Evolutionary conservation across 1,139 yeast genomes (phyloP).

Genomic region (Suhomyces bokatorum): DNA sequence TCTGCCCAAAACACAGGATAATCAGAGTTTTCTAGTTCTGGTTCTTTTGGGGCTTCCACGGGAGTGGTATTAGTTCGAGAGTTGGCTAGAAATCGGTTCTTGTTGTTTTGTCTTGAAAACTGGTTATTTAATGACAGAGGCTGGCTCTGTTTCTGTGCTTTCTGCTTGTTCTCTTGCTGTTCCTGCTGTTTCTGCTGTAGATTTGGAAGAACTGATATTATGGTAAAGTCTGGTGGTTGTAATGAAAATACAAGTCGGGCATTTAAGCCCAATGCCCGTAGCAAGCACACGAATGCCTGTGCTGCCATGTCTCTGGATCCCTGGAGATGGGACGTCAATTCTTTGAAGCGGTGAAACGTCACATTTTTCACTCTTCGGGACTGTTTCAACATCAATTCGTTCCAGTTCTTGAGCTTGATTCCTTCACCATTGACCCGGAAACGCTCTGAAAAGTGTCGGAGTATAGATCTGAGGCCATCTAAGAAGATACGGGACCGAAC

Average conservation of each 20-base stretch:
- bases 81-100: conserved; percentile 3
- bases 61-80: not conserved
- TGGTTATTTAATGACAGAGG: not conserved
- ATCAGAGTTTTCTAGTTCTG: conserved; percentile 29
- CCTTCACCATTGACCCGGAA: conserved; percentile 54
- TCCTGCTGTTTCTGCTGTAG: conserved; percentile 5
- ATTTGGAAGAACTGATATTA: conserved; percentile 24
- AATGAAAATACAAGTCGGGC: conserved; percentile 78
- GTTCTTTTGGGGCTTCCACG: not conserved
- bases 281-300: conserved; percentile 80
- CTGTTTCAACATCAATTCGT: conserved; percentile 37
- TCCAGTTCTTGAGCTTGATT: conserved; percentile 59
- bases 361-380: conserved; percentile 26
- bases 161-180: conserved; percentile 3
- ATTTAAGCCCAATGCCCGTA: conserved; percentile 69
- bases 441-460: conserved; percentile 60
- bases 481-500: conserved; percentile 68
- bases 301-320: conserved; percentile 84
- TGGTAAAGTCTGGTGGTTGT: conserved; percentile 86
- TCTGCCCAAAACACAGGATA: conserved; percentile 92
- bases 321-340: conserved; percentile 41
- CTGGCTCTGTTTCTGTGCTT: not conserved
- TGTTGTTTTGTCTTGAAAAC: conserved; percentile 11
- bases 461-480: conserved; percentile 68
- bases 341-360: conserved; percentile 39